Percentiles rank a stretch among this genome's conserved stretches.
Evolutionary conservation across 1,139 yeast genomes (phyloP).

Genomic region (Protomyces inouyei): DNA sequence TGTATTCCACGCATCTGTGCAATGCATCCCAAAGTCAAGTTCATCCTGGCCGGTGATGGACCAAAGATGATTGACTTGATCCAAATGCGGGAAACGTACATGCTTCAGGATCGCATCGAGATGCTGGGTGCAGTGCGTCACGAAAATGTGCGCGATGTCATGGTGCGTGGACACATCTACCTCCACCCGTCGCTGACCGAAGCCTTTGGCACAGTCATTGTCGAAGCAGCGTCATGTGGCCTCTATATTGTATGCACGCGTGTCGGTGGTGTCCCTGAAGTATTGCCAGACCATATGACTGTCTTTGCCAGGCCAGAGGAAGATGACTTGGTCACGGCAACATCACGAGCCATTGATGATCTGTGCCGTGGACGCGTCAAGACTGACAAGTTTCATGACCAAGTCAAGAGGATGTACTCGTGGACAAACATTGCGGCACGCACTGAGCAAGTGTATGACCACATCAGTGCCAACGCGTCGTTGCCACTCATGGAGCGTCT

Average conservation of each 20-base stretch:
- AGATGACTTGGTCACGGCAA: slow-evolving; percentile 42
- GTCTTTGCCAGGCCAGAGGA: slow-evolving; percentile 84
- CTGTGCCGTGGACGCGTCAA: slow-evolving; percentile 49
- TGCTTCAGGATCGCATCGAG: slow-evolving; percentile 81
- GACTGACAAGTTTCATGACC: slow-evolving; percentile 70
- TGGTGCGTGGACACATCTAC: slow-evolving; percentile 91
- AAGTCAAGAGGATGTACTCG: slow-evolving; percentile 77
- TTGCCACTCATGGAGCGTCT: slow-evolving; percentile 53
- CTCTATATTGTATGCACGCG: slow-evolving; percentile 87
- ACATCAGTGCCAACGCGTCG: slow-evolving; percentile 47
- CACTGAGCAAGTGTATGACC: slow-evolving; percentile 74
- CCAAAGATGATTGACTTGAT: slow-evolving; percentile 90
- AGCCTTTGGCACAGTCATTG: slow-evolving; percentile 95
- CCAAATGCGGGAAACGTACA: slow-evolving; percentile 85
- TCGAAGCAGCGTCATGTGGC: slow-evolving; percentile 97
- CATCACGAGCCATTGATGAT: slow-evolving; percentile 32
- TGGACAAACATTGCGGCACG: slow-evolving; percentile 87
- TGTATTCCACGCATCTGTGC: slow-evolving; percentile 79
- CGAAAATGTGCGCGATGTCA: slow-evolving; percentile 82
- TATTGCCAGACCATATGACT: slow-evolving; percentile 88
- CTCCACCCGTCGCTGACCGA: slow-evolving; percentile 92
- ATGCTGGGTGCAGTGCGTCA: slow-evolving; percentile 84
- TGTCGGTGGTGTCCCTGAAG: slow-evolving; percentile 98
- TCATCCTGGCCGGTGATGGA: slow-evolving; percentile 93
- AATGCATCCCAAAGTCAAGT: slow-evolving; percentile 59